Evolutionary conservation across 768 basidiomycete species (phyloP), one percentile per base, ranked within the genome.

Genomic region (Kwoniella sp.): DNA sequence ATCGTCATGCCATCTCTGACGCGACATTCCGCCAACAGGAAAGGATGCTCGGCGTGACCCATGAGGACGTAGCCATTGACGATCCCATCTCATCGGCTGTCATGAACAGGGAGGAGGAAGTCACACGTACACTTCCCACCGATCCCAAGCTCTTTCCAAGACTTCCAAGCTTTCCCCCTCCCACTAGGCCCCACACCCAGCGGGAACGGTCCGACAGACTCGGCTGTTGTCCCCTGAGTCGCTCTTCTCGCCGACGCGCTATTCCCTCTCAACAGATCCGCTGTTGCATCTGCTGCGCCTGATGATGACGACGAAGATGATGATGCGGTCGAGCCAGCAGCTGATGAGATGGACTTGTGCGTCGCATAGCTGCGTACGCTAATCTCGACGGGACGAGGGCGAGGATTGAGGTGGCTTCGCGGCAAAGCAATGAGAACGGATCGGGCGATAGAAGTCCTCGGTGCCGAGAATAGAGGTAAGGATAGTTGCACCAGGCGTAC

Each of bases 151-250:
- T 81, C 75, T 11, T 58, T 58, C 79, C 79, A 81, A 28, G 63
- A 65, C 57, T 66, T 73, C 79, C 79, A 81, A 0, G 64, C 64
- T 64, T 78, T 78, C 17, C 63, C 65, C 68, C 76, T 58, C 13
- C 75, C 76, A 65, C 74, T 69, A 2, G 74, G 54, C 45, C 79
- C 79, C n/a, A 77, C 75, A 28, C 79, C 79, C 22, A 81, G 65
- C 9, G 76, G 76, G 58, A 81, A 78, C 31, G 79, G 79, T 25
- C 79, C 77, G 0, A 79, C 73, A 15, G 52, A 63, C 12, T 68
- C 71, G 41, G 30, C n/a, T n/a, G n/a, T n/a, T n/a, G n/a, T 48
- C 11, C 64, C 70, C 29, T 61, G 61, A 12, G 28, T 34, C 1
- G 58, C 45, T 59, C 56, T 52, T 31, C 67, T 62, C 4, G 67